Percentiles rank a stretch among this genome's conserved stretches.
These are phyloP conservation scores for Fusarium redolens DNA, from an alignment of 2,329 filamentous ascomycete species.

Conservation along the genomic window DNA sequence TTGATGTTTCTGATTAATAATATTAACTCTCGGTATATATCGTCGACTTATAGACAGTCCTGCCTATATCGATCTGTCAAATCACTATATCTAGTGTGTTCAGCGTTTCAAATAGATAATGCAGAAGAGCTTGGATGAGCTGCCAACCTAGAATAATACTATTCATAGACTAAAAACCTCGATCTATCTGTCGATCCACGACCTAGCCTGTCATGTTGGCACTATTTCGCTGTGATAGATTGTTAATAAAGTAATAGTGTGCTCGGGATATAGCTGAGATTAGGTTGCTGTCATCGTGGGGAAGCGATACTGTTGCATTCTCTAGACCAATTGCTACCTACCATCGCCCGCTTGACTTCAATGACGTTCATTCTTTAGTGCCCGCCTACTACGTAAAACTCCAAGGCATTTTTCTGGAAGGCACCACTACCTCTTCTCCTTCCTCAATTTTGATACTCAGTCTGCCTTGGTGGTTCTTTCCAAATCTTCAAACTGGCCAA, in stretches of 20 bases:
- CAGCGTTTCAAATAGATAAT: conserved; percentile 15
- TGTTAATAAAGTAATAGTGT: conserved; percentile 13
- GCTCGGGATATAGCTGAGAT: conserved; percentile 18
- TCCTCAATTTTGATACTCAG: neutral
- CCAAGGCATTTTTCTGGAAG: neutral
- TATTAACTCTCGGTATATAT: neutral
- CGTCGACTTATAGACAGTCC: neutral
- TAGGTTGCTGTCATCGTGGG: conserved; percentile 28
- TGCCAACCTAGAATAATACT: neutral
- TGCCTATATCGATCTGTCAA: conserved; percentile 16
- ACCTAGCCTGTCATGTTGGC: neutral
- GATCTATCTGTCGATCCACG: conserved; percentile 8
- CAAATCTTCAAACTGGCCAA: conserved; percentile 4
- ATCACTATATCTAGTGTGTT: neutral
- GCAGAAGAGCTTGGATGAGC: neutral
- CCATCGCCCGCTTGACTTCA: neutral
- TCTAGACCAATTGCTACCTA: conserved; percentile 12
- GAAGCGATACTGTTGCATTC: conserved; percentile 28
- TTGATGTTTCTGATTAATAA: neutral
- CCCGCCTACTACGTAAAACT: neutral
- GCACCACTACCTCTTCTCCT: neutral
- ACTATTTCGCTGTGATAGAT: neutral
- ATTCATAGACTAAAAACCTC: conserved; percentile 1
- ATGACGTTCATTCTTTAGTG: neutral
- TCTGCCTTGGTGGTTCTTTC: conserved; percentile 14